These are phyloP conservation scores for Phytophthora citrophthora DNA, from an alignment of 352 stramenopile genomes.

Conservation along the genomic window DNA sequence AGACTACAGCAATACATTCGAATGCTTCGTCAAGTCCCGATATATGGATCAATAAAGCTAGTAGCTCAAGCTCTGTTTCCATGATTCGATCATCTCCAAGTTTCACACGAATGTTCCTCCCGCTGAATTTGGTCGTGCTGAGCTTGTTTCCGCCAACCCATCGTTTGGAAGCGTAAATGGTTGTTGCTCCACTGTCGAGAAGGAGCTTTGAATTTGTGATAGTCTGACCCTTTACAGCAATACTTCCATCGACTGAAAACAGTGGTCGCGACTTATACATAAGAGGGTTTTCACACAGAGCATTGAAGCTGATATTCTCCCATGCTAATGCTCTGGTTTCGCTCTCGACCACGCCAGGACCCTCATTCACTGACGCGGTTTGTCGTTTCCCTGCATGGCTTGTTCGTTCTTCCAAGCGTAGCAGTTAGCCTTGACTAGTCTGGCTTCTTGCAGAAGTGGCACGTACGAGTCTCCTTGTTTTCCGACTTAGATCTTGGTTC, in stretches of 20 bases:
- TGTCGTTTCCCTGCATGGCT: conserved; percentile 19
- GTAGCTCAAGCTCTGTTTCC: conserved; percentile 5
- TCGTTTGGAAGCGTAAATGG: conserved; percentile 5
- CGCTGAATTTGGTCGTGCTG: conserved; percentile 7
- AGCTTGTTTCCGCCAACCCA: conserved; percentile 3
- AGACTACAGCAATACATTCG: neutral
- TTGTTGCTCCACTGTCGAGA: conserved; percentile 1
- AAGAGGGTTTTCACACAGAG: conserved; percentile 15
- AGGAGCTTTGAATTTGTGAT: too few relatives aligned
- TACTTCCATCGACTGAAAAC: neutral
- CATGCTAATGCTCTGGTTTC: too few relatives aligned
- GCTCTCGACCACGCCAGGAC: too few relatives aligned
- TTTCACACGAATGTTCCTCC: conserved; percentile 16
- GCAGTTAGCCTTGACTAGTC: conserved; percentile 7
- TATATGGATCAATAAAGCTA: neutral
- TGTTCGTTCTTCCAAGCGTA: conserved; percentile 9
- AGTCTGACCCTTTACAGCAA: neutral
- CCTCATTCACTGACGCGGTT: too few relatives aligned
- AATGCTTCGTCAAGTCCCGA: neutral
- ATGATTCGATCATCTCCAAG: conserved; percentile 6
- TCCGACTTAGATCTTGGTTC: neutral
- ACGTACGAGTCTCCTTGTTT: neutral
- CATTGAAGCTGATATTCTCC: too few relatives aligned
- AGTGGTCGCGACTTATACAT: conserved; percentile 9
- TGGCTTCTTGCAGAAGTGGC: conserved; percentile 18